Percentiles rank a stretch among this genome's conserved stretches.
phyloP scores from a whole-genome alignment of 176 grass and related monocot species.

The Secale cereale region DNA sequence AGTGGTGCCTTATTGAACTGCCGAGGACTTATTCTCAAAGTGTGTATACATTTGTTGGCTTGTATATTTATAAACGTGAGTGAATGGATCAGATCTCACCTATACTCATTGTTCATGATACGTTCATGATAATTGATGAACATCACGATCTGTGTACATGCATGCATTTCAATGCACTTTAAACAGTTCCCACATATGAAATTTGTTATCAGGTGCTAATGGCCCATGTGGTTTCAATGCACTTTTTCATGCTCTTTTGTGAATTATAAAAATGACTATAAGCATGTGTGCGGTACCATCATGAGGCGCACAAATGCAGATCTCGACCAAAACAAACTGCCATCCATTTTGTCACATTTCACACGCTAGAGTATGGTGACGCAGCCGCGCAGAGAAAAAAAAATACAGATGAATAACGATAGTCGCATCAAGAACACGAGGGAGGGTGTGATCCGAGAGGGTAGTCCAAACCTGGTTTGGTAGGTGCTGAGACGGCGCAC shows the following conservation, averaged over 20 bases:
- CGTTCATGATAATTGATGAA: no score
- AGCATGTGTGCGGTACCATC: not conserved
- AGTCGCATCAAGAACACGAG: no score
- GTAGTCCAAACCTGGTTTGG: slow-evolving; percentile 59
- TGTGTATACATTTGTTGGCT: not conserved
- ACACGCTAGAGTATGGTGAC: not conserved
- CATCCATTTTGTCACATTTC: not conserved
- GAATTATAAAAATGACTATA: no score
- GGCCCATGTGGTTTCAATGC: no score
- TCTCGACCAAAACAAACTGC: not conserved
- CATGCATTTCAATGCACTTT: no score
- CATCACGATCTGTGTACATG: no score
- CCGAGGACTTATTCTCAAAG: not conserved
- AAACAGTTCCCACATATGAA: no score
- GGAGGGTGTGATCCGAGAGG: not conserved
- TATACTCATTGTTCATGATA: no score
- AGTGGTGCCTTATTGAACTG: not conserved
- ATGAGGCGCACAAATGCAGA: no score
- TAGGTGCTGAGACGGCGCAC: slow-evolving; percentile 71
- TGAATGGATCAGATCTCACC: no score
- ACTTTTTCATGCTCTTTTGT: no score
- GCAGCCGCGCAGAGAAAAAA: not conserved
- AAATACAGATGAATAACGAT: not conserved
- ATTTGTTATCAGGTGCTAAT: no score
- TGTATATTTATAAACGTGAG: not conserved